Percentiles rank a stretch among this genome's conserved stretches.
Evolutionary conservation across 305 asterid genomes (phyloP).

Genomic region (Solanum hybrid): DNA sequence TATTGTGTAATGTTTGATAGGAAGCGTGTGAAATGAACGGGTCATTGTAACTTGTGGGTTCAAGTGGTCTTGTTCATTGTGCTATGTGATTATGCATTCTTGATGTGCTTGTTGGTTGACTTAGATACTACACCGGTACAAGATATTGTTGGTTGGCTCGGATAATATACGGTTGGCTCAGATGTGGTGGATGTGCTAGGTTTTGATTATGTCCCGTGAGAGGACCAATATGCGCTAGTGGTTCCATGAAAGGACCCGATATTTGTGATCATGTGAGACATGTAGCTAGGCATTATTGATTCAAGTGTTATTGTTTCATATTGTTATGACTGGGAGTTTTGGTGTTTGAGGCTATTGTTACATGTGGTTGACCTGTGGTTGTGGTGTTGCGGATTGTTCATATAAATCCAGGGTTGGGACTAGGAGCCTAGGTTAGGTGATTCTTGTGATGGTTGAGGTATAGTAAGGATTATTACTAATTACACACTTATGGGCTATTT

Average conservation of each 20-base stretch:
- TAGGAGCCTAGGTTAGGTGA: not conserved
- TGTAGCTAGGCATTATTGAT: not conserved
- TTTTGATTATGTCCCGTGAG: not conserved
- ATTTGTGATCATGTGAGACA: not conserved
- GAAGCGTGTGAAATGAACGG: not conserved
- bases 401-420: not conserved
- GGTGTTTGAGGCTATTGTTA: not conserved
- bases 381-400: not conserved
- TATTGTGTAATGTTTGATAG: not conserved
- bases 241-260: not conserved
- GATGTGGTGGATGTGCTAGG: not conserved
- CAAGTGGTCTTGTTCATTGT: not conserved
- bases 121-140: not conserved
- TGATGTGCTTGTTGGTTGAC: not conserved
- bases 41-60: not conserved
- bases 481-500: not conserved
- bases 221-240: not conserved
- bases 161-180: not conserved
- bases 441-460: not conserved
- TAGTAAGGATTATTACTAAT: not conserved
- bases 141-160: too few relatives aligned
- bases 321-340: not conserved
- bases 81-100: not conserved
- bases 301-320: not conserved
- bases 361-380: not conserved